Evolutionary conservation across 1,139 yeast species (phyloP).

Genomic region (Hanseniaspora gamundiae): DNA sequence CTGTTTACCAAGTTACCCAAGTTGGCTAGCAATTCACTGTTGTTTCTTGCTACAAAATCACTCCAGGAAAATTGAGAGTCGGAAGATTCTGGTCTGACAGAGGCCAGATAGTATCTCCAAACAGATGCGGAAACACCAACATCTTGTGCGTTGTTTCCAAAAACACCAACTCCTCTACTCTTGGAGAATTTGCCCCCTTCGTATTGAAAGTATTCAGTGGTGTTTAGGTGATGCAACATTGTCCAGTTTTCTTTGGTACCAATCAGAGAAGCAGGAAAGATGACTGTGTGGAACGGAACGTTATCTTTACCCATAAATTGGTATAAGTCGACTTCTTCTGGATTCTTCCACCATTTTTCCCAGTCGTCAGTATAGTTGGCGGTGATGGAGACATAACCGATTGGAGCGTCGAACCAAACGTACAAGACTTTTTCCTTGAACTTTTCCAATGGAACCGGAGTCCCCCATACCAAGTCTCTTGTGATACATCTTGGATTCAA

Average conservation of each 20-base stretch:
- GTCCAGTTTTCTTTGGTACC: constrained; percentile 91
- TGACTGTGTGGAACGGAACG: constrained; percentile 97
- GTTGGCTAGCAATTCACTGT: constrained; percentile 86
- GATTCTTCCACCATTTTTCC: constrained; percentile 88
- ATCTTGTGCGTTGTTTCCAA: constrained; percentile 93
- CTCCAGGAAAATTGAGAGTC: constrained; percentile 97
- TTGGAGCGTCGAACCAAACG: constrained; percentile 98
- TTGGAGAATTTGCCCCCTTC: constrained; percentile 97
- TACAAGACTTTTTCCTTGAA: constrained; percentile 82
- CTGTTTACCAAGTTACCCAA: constrained; percentile 95
- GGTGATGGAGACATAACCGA: constrained; percentile 92
- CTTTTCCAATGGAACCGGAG: constrained; percentile 83
- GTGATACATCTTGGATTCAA: constrained; percentile 91
- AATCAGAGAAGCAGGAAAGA: constrained; percentile 83
- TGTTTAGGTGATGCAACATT: constrained; percentile 75
- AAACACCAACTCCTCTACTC: constrained; percentile 93
- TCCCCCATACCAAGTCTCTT: constrained; percentile 96
- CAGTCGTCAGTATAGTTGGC: constrained; percentile 80
- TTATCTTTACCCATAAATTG: constrained; percentile 99
- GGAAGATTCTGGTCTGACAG: constrained; percentile 87
- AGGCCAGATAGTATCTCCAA: constrained; percentile 92
- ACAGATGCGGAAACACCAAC: constrained; percentile 86
- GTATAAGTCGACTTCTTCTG: constrained; percentile 71
- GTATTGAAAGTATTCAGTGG: constrained; percentile 93
- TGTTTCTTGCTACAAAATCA: constrained; percentile 88